Conservation (phyloP, 1,139 yeast genomes). For the Candida neerlandica region DNA sequence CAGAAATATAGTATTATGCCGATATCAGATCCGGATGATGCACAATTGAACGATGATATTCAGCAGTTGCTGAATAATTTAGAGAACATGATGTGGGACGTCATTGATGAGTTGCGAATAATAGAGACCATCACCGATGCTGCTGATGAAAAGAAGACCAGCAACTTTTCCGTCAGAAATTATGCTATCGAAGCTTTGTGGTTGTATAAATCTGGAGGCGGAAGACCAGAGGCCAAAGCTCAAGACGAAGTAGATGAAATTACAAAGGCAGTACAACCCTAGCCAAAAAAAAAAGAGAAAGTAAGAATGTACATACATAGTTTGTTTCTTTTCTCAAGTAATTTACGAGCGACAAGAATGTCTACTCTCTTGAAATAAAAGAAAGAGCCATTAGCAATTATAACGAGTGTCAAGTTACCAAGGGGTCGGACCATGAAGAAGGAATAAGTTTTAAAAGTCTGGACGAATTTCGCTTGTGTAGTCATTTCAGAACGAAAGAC, state of each 20-base stretch:
- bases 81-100: slow-evolving; percentile 73
- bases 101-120: slow-evolving; percentile 65
- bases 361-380: background rate
- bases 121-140: slow-evolving; percentile 76
- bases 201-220: slow-evolving; percentile 88
- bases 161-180: slow-evolving; percentile 73
- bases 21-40: slow-evolving; percentile 33
- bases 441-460: no score
- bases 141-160: slow-evolving; percentile 66
- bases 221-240: slow-evolving; percentile 30
- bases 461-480: background rate
- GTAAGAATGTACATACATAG: slow-evolving; percentile 10
- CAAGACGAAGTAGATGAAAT: slow-evolving; percentile 18
- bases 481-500: slow-evolving; percentile 4
- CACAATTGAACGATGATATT: slow-evolving; percentile 39
- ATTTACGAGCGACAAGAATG: background rate
- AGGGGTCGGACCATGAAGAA: background rate
- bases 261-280: slow-evolving; percentile 12
- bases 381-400: background rate
- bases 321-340: background rate
- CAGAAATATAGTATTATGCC: slow-evolving; percentile 59
- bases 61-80: slow-evolving; percentile 47
- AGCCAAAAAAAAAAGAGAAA: background rate
- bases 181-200: slow-evolving; percentile 93
- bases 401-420: background rate